Evolutionary conservation across 148 eudicot genomes (phyloP), one percentile per base, ranked within the genome.

Genomic region (Amaranthus hypochondriacus): DNA sequence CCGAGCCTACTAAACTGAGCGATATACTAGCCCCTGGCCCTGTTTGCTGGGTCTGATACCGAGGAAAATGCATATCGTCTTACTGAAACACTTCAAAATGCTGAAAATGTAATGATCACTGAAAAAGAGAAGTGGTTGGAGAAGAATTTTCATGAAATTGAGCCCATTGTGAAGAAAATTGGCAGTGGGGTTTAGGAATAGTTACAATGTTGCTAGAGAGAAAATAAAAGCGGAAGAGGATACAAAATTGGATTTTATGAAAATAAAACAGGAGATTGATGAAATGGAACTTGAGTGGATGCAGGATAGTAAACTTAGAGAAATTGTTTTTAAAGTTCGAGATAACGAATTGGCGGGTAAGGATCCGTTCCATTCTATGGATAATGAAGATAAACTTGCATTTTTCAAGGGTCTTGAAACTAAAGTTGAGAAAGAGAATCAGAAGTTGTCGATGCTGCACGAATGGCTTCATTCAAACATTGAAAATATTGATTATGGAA

Each of bases 401-500:
- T 93, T 93, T 76, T 88, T 86, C 63, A 50, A 81, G 73, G 98
- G 98, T 56, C 97, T 93, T 68, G 95, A 93, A 86, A 80, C 74
- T 73, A 87, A 83, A 83, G 98, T 79, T 79, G 92, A 89, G 51
- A 85, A 82, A 63, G 95, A 80, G 77, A 93, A 82, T 49, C 80
- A 85, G 56, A 89, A 89, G 71, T 73, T 91, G 71, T 79, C 75
- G 52, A 74, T 75, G 55, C 80, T 93, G 82, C 98, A 93, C 76
- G 83, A 88, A 48, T 93, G 82, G 81, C 85, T 93, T 56, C 98
- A 93, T 77, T 86, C 92, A 62, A 93, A 91, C 84, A 89, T 93
- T 59, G 98, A 93, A 73, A 93, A 93, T 80, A 81, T 93, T 76
- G 97, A 91, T 75, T 93, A 93, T 81, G 98, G 98, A 82, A 89